Percentiles rank a stretch among this genome's conserved stretches.
Evolutionary conservation across 495 filamentous ascomycete genomes (phyloP).

Genomic region (Aspergillus taichungensis): DNA sequence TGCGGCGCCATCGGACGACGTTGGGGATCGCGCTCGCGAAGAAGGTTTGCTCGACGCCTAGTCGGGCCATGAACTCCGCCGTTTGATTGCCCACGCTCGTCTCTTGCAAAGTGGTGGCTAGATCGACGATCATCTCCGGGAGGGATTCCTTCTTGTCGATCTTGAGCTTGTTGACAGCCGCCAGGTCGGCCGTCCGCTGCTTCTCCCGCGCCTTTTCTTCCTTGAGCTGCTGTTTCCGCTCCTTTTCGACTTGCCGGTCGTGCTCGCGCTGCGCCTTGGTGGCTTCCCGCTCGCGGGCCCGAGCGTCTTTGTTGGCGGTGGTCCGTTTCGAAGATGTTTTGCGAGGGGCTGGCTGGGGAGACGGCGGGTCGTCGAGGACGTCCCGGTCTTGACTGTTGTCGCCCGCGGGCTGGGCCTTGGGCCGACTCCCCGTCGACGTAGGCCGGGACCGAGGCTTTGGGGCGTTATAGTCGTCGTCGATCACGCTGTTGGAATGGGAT

Average conservation of each 20-base stretch:
- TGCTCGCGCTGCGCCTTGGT: slow-evolving; percentile 38
- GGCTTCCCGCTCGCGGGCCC: slow-evolving; percentile 42
- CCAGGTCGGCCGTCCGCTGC: slow-evolving; percentile 56
- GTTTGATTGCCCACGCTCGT: slow-evolving; percentile 41
- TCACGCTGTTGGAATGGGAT: slow-evolving; percentile 1
- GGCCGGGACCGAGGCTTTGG: too few species aligned
- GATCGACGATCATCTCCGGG: slow-evolving; percentile 78
- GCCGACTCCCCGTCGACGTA: too few species aligned
- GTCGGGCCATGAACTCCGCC: slow-evolving; percentile 43
- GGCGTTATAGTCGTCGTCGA: background rate
- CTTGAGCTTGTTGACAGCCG: slow-evolving; percentile 66
- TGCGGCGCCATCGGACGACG: slow-evolving; percentile 68
- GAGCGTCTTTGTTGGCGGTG: slow-evolving; percentile 43
- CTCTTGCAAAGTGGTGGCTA: slow-evolving; percentile 48
- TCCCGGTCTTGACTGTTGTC: slow-evolving; percentile 6
- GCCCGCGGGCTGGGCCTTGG: background rate
- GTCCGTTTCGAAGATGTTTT: slow-evolving; percentile 28
- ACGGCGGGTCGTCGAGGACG: slow-evolving; percentile 17
- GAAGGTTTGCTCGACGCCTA: slow-evolving; percentile 48
- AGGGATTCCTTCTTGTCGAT: slow-evolving; percentile 68
- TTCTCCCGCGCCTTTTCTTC: slow-evolving; percentile 57
- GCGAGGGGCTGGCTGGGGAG: slow-evolving; percentile 10
- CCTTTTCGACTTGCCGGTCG: slow-evolving; percentile 38
- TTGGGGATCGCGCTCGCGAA: slow-evolving; percentile 45
- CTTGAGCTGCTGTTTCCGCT: slow-evolving; percentile 38